Conservation (phyloP, 2,329 filamentous ascomycete genomes). For the Ceratocystis lukuohia region DNA sequence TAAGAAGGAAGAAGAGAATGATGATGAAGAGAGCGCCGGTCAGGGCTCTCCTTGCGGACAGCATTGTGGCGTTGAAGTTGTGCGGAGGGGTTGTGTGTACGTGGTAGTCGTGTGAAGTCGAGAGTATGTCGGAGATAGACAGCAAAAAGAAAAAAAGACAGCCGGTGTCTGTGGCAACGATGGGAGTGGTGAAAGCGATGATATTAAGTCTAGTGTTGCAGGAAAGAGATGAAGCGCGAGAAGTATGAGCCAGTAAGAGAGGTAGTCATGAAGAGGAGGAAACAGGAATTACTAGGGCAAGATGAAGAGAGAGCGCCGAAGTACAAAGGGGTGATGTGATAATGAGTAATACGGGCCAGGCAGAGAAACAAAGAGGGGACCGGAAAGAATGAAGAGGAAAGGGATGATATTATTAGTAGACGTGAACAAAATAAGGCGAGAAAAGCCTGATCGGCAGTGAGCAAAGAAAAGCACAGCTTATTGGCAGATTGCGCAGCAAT, state of each 20-base stretch:
- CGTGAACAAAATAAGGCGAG: background rate
- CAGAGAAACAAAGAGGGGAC: background rate
- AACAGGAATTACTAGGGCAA: background rate
- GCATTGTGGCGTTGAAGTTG: conserved; percentile 41
- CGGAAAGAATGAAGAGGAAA: background rate
- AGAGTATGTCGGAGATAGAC: background rate
- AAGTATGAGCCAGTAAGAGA: background rate
- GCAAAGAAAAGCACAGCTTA: background rate
- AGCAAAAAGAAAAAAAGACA: background rate
- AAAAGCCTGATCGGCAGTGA: no score
- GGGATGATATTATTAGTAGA: background rate
- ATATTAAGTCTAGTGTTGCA: background rate
- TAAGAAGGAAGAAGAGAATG: conserved; percentile 55
- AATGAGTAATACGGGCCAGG: background rate
- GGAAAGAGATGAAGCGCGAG: background rate
- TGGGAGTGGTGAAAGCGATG: background rate
- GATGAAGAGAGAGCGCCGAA: background rate
- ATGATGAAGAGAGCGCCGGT: conserved; percentile 57
- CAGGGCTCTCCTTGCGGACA: conserved; percentile 64
- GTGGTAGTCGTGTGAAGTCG: background rate
- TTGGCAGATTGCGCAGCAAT: conserved; percentile 1
- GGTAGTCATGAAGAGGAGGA: background rate
- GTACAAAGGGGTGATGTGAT: background rate
- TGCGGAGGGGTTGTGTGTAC: background rate
- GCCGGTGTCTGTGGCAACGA: background rate